Percentiles rank a stretch among this genome's conserved stretches.
phyloP scores from a whole-genome alignment of 208 protist genomes.

The Leishmania amazonensis region DNA sequence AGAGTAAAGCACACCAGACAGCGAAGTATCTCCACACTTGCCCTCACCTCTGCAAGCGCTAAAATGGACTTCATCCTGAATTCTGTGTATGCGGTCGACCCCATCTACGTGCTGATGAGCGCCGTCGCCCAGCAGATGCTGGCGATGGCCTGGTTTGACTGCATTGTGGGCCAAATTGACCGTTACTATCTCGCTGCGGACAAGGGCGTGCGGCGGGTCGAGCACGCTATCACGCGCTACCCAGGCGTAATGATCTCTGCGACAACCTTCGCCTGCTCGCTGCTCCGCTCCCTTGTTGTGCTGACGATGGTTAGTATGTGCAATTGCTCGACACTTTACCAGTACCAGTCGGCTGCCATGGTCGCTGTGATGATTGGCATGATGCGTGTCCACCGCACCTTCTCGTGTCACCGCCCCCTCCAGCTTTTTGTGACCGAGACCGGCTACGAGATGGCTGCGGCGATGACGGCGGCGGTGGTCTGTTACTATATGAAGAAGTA shows the following conservation, averaged over 20 bases:
- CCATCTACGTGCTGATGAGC: constrained; percentile 45
- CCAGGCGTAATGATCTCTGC: constrained; percentile 35
- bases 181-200: constrained; percentile 85
- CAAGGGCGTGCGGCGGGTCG: constrained; percentile 82
- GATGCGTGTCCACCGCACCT: constrained; percentile 61
- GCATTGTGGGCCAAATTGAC: constrained; percentile 71
- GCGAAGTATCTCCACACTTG: neutral
- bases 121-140: constrained; percentile 73
- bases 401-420: constrained; percentile 80
- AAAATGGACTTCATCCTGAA: constrained; percentile 24
- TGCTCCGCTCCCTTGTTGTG: constrained; percentile 53
- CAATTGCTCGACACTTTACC: constrained; percentile 50
- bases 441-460: constrained; percentile 68
- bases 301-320: constrained; percentile 40
- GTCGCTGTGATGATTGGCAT: constrained; percentile 50
- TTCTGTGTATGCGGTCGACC: constrained; percentile 46
- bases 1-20: neutral
- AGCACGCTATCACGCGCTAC: constrained; percentile 81
- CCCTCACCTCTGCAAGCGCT: neutral
- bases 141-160: constrained; percentile 77
- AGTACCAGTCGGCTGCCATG: constrained; percentile 71
- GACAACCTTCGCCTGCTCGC: constrained; percentile 44
- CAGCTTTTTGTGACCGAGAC: constrained; percentile 74
- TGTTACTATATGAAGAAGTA: constrained; percentile 71
- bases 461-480: constrained; percentile 60